Evolutionary conservation across 2,329 filamentous ascomycete species (phyloP).

Genomic region (Raffaelea ambrosiae): DNA sequence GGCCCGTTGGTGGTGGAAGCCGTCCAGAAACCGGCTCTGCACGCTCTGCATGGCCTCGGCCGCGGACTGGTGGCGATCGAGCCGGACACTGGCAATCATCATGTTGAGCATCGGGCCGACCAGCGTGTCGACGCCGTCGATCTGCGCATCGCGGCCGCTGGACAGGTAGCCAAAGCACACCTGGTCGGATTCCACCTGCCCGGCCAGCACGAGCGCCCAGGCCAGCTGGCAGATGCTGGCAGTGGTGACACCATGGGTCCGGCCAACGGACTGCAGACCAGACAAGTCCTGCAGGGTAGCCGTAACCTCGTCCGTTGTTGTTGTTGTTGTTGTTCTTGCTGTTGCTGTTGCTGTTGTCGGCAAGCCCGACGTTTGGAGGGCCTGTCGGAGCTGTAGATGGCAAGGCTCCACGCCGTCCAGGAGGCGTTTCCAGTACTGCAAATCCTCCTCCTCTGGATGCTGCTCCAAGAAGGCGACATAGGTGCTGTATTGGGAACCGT

Average conservation of each 20-base stretch:
- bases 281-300: background rate
- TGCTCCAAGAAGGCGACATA: background rate
- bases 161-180: slow-evolving; percentile 18
- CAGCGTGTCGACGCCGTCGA: slow-evolving; percentile 18
- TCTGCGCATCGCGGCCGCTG: slow-evolving; percentile 18
- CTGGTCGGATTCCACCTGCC: background rate
- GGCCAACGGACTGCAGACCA: background rate
- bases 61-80: background rate
- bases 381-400: background rate
- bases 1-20: background rate
- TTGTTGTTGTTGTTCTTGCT: background rate
- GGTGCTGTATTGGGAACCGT: background rate
- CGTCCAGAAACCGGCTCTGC: background rate
- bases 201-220: background rate
- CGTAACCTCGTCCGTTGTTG: background rate
- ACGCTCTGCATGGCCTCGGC: background rate
- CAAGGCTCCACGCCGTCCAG: background rate
- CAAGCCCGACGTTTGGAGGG: background rate
- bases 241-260: background rate
- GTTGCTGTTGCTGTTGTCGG: background rate
- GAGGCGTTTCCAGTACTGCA: background rate
- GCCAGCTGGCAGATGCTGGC: background rate
- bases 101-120: slow-evolving; percentile 21
- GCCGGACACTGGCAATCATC: background rate
- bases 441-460: background rate